A percentile compares a stretch with the other conserved stretches of the same genome.
These are phyloP conservation scores for Erodium moschatum DNA, from an alignment of 441 rosid species.

Conservation along the genomic window DNA sequence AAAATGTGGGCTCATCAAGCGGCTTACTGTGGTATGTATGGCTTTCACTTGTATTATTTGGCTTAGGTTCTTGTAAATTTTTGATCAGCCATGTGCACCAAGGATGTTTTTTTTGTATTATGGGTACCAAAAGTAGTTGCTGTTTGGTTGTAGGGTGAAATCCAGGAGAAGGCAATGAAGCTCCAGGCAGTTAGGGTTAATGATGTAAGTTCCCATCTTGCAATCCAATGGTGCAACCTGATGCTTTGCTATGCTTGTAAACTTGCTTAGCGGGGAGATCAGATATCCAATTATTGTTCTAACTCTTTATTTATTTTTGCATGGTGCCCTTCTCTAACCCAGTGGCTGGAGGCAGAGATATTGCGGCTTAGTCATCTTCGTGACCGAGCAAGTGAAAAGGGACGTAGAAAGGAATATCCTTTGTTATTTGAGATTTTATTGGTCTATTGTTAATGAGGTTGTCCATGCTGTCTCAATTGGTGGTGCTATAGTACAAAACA, in stretches of 20 bases:
- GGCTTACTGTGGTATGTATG: constrained; percentile 61
- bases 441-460: constrained; percentile 17
- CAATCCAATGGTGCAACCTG: constrained; percentile 3
- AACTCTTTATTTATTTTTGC: constrained; percentile 8
- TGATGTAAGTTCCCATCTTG: constrained; percentile 48
- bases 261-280: constrained; percentile 3
- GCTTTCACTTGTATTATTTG: constrained; percentile 19
- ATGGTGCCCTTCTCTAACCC: constrained; percentile 20
- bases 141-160: constrained; percentile 55
- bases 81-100: too few relatives aligned
- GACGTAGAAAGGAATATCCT: constrained; percentile 87
- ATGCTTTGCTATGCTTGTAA: not conserved
- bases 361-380: constrained; percentile 58
- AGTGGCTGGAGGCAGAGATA: constrained; percentile 74
- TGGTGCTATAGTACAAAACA: constrained; percentile 9
- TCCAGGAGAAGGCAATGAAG: constrained; percentile 57
- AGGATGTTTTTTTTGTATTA: constrained; percentile 5
- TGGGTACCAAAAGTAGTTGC: constrained; percentile 17
- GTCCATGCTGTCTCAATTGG: constrained; percentile 15
- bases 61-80: not conserved
- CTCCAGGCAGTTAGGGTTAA: constrained; percentile 59
- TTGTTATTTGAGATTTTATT: constrained; percentile 27
- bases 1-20: constrained; percentile 60
- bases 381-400: constrained; percentile 90
- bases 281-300: not conserved